Evolutionary conservation across 192 early-diverging fungal species (phyloP).

Genomic region (Coemansia sp.): DNA sequence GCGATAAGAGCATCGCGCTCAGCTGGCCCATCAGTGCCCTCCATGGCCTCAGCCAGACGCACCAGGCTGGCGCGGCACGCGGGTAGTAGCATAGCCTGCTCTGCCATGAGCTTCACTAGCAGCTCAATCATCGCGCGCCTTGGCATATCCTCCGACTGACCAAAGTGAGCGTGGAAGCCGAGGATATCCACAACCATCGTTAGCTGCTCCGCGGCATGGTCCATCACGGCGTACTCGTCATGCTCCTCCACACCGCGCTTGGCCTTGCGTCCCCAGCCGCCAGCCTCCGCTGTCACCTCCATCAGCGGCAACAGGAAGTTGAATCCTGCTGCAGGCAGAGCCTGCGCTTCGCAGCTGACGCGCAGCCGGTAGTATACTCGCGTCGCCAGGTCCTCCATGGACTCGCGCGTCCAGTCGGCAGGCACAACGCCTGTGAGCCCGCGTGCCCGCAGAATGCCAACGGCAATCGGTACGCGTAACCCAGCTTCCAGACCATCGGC

Average conservation of each 20-base stretch:
- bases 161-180: slow-evolving; percentile 62
- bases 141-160: slow-evolving; percentile 50
- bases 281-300: slow-evolving; percentile 62
- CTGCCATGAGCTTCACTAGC: slow-evolving; percentile 65
- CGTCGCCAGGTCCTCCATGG: slow-evolving; percentile 48
- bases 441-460: slow-evolving; percentile 41
- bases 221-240: slow-evolving; percentile 54
- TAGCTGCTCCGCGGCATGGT: slow-evolving; percentile 64
- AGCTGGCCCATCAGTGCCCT: slow-evolving; percentile 33
- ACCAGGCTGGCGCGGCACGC: slow-evolving; percentile 51
- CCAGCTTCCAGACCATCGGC: slow-evolving; percentile 39
- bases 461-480: slow-evolving; percentile 33
- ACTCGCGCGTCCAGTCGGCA: slow-evolving; percentile 32
- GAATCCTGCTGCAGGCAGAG: slow-evolving; percentile 66
- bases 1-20: slow-evolving; percentile 45
- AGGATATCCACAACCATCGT: slow-evolving; percentile 67
- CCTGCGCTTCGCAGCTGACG: slow-evolving; percentile 59
- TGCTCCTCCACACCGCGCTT: slow-evolving; percentile 36
- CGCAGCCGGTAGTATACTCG: slow-evolving; percentile 72
- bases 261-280: slow-evolving; percentile 60
- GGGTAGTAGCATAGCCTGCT: slow-evolving; percentile 53
- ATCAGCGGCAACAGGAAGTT: slow-evolving; percentile 69
- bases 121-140: slow-evolving; percentile 66
- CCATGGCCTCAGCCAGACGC: slow-evolving; percentile 61
- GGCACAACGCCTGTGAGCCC: slow-evolving; percentile 33